Evolutionary conservation across 305 asterid species (phyloP).

Genomic region (Fraxinus platypoda): DNA sequence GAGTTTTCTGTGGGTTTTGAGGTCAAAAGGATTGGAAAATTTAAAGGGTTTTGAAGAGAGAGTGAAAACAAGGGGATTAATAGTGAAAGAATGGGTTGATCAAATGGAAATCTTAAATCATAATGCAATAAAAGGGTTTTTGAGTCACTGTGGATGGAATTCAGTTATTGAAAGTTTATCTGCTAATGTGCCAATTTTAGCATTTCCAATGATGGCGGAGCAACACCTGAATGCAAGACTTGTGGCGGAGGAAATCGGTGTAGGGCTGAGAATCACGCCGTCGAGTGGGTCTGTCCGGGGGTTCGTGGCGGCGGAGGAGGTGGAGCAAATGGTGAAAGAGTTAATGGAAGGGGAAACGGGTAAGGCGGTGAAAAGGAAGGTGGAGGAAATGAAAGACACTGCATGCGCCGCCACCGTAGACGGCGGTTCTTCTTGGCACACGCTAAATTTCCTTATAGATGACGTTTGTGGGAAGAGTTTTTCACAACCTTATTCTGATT

Average conservation of each 20-base stretch:
- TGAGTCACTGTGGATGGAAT: constrained; percentile 84
- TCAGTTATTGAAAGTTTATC: constrained; percentile 55
- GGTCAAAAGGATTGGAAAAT: neutral
- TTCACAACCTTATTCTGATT: neutral
- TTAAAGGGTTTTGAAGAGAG: constrained; percentile 27
- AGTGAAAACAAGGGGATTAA: constrained; percentile 29
- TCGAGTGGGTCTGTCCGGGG: constrained; percentile 29
- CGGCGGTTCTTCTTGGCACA: constrained; percentile 31
- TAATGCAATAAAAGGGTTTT: constrained; percentile 41
- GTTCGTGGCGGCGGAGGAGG: constrained; percentile 19
- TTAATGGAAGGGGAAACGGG: constrained; percentile 30
- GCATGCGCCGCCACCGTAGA: constrained; percentile 23
- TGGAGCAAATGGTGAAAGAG: constrained; percentile 30
- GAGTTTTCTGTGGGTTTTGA: constrained; percentile 58
- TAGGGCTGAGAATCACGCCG: constrained; percentile 29
- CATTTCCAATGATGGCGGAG: constrained; percentile 36
- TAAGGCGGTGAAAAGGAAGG: constrained; percentile 19
- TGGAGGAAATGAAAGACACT: constrained; percentile 20
- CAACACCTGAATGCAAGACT: constrained; percentile 34
- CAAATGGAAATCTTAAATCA: constrained; percentile 50
- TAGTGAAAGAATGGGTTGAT: constrained; percentile 62
- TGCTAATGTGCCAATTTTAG: constrained; percentile 35
- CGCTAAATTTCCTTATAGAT: constrained; percentile 14
- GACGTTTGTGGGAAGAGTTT: constrained; percentile 2
- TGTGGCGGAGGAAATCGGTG: constrained; percentile 24